A percentile compares a stretch with the other conserved stretches of the same genome.
Evolutionary conservation across 2,329 filamentous ascomycete genomes (phyloP).

Genomic region (Podosphaera aphanis): DNA sequence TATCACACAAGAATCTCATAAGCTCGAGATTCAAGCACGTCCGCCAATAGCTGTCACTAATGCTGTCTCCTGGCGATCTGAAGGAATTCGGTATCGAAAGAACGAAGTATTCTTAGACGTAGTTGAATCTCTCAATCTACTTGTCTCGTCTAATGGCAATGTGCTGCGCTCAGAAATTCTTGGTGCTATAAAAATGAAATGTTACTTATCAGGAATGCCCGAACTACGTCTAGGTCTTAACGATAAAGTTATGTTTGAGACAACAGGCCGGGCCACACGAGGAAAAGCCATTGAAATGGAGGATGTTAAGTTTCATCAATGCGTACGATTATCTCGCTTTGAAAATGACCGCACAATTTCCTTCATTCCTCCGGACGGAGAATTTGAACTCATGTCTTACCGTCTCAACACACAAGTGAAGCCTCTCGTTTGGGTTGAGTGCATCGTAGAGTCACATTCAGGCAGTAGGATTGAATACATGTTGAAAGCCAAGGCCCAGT

Average conservation of each 20-base stretch:
- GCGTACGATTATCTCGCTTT: conserved; percentile 81
- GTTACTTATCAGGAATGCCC: conserved; percentile 94
- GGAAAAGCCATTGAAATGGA: conserved; percentile 99
- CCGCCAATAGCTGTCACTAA: conserved; percentile 97
- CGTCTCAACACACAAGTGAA: conserved; percentile 97
- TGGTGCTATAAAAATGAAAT: conserved; percentile 98
- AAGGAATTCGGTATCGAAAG: conserved; percentile 95
- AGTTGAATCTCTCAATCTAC: conserved; percentile 82
- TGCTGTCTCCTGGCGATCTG: conserved; percentile 90
- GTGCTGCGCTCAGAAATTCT: conserved; percentile 90
- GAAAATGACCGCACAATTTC: conserved; percentile 97
- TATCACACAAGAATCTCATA: conserved; percentile 97
- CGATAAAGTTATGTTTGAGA: conserved; percentile 99
- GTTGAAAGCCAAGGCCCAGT: conserved; percentile 93
- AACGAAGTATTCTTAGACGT: conserved; percentile 99
- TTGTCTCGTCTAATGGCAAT: conserved; percentile 85
- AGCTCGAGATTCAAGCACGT: conserved; percentile 85
- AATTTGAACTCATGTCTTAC: conserved; percentile 99
- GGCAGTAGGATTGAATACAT: conserved; percentile 95
- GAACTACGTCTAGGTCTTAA: conserved; percentile 84
- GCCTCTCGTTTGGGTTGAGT: conserved; percentile 96
- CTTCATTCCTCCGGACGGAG: conserved; percentile 93
- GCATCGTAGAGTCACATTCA: conserved; percentile 85
- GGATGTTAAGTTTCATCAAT: conserved; percentile 98
- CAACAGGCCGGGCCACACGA: conserved; percentile 74